A percentile compares a stretch with the other conserved stretches of the same genome.
phyloP scores from a whole-genome alignment of 345 rosid genomes.

The Sonneratia caseolaris region DNA sequence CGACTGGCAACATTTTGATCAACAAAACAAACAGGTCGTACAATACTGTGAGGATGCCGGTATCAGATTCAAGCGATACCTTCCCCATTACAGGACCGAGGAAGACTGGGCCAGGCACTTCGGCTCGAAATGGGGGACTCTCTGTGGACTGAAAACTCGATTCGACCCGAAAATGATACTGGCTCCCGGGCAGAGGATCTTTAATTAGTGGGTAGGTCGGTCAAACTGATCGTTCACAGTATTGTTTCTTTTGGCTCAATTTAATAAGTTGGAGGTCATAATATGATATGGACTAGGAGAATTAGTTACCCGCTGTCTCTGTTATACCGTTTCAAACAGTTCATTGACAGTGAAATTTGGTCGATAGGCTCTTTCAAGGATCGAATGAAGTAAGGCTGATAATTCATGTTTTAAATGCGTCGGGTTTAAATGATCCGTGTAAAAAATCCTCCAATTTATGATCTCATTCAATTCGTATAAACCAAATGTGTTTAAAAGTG shows the following conservation, averaged over 20 bases:
- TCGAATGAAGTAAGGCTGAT: no score
- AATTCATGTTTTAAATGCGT: no score
- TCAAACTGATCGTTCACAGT: neutral
- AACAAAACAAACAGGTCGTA: slow-evolving; percentile 46
- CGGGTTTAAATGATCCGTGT: no score
- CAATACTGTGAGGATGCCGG: slow-evolving; percentile 47
- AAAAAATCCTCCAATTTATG: no score
- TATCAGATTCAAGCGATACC: slow-evolving; percentile 54
- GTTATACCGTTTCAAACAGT: no score
- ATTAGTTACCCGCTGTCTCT: no score
- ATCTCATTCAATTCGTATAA: no score
- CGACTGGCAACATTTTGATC: slow-evolving; percentile 42
- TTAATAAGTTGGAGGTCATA: neutral
- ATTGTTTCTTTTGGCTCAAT: neutral
- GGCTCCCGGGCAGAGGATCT: slow-evolving; percentile 84
- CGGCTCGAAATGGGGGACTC: slow-evolving; percentile 68
- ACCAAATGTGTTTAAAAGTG: no score
- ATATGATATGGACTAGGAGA: no score
- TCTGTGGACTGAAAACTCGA: slow-evolving; percentile 36
- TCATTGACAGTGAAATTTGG: no score
- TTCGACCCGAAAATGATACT: slow-evolving; percentile 75
- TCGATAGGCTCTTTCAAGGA: no score
- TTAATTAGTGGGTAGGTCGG: slow-evolving; percentile 16
- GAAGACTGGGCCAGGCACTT: slow-evolving; percentile 66
- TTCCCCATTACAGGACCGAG: slow-evolving; percentile 36